phyloP scores from a whole-genome alignment of 75 land plant species.

The Selaginella tamariscina region DNA sequence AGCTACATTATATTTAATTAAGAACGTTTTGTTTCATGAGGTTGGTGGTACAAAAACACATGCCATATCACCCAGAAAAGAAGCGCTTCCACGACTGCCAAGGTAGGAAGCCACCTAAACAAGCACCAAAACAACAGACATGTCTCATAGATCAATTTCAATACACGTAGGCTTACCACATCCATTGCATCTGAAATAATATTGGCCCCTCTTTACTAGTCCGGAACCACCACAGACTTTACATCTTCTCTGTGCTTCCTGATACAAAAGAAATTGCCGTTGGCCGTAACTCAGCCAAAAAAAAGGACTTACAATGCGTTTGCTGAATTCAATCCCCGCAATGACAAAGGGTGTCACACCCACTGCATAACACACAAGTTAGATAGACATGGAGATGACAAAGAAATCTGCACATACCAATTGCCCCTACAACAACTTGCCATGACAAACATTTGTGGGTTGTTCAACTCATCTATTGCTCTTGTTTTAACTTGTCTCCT shows the following conservation, averaged over 20 bases:
- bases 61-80: not conserved
- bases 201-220: constrained; percentile 45
- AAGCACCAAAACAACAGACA: not conserved
- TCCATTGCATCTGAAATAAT: constrained; percentile 52
- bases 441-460: no score
- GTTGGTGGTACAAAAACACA: not conserved
- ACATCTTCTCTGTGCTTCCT: constrained; percentile 69
- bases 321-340: constrained; percentile 90
- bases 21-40: not conserved
- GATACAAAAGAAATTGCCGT: constrained; percentile 13
- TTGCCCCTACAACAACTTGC: not conserved
- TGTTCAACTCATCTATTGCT: no score
- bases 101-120: not conserved
- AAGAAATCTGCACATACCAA: not conserved
- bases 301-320: constrained; percentile 69
- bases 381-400: not conserved
- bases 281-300: not conserved
- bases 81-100: not conserved
- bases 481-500: no score
- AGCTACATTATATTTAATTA: not conserved
- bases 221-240: constrained; percentile 75
- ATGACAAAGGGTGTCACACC: constrained; percentile 80
- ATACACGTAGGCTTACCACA: constrained; percentile 50
- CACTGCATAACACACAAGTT: constrained; percentile 38
- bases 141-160: not conserved